Evolutionary conservation across 306 rosid genomes (phyloP).

Genomic region (Luffa acutangula): DNA sequence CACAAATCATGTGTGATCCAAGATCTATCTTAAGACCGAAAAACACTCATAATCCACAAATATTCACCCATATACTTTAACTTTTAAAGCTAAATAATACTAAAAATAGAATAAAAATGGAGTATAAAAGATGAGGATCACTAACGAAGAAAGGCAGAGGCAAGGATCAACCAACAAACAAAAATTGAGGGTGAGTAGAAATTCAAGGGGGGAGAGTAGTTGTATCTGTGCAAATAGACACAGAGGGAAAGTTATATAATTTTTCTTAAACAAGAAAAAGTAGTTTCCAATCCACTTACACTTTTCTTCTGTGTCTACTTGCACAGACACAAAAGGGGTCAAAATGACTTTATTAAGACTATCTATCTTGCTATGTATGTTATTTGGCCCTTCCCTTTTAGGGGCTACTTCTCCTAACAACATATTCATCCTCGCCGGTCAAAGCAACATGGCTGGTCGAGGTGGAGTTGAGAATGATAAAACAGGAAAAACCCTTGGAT

Average conservation of each 20-base stretch:
- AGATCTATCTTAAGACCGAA: not conserved
- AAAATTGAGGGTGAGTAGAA: not conserved
- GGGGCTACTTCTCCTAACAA: not conserved
- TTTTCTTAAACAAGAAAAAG: not conserved
- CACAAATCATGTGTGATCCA: not conserved
- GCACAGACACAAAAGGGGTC: not conserved
- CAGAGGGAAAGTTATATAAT: not conserved
- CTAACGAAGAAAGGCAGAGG: not conserved
- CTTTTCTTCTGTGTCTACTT: not conserved
- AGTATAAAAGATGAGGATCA: not conserved
- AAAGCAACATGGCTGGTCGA: conserved; percentile 9
- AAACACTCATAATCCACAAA: not conserved
- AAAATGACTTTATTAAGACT: not conserved
- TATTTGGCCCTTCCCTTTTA: not conserved
- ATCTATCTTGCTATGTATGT: not conserved
- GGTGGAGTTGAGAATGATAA: not conserved
- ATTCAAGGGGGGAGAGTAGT: not conserved
- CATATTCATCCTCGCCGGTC: not conserved
- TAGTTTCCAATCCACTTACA: not conserved
- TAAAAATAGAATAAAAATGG: not conserved
- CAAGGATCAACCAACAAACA: not conserved
- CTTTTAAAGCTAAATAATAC: no score
- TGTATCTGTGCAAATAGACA: not conserved
- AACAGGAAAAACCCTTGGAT: not conserved
- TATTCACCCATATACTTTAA: not conserved